phyloP scores from a whole-genome alignment of 768 basidiomycete genomes.

The Holtermanniella nyarrowii region DNA sequence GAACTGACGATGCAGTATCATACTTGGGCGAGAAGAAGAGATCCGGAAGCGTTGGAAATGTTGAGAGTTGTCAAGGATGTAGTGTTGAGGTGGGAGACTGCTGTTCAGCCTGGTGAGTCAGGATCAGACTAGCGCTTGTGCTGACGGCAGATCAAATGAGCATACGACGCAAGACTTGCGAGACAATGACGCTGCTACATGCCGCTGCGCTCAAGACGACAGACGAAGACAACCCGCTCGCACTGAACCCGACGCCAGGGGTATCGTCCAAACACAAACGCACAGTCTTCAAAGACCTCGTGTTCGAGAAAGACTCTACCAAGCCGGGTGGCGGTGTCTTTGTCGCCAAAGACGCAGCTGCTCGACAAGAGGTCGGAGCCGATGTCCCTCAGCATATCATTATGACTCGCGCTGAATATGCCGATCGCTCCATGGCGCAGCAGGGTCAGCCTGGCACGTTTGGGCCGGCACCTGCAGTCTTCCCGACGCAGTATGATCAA shows the following conservation, averaged over 20 bases:
- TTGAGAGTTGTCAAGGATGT: slow-evolving; percentile 73
- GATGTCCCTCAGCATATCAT: background rate
- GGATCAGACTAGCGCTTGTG: background rate
- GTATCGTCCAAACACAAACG: slow-evolving; percentile 36
- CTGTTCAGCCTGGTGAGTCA: slow-evolving; percentile 57
- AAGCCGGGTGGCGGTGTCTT: slow-evolving; percentile 82
- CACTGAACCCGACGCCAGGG: slow-evolving; percentile 70
- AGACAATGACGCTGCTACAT: slow-evolving; percentile 82
- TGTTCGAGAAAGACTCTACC: slow-evolving; percentile 68
- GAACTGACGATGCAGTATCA: slow-evolving; percentile 88
- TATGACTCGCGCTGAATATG: background rate
- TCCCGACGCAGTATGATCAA: background rate
- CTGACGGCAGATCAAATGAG: slow-evolving; percentile 64
- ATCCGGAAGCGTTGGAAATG: slow-evolving; percentile 60
- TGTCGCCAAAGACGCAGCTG: slow-evolving; percentile 47
- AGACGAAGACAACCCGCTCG: slow-evolving; percentile 49
- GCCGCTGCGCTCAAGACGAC: slow-evolving; percentile 79
- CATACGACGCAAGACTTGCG: slow-evolving; percentile 73
- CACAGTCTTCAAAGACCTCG: slow-evolving; percentile 42
- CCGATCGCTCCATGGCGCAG: background rate
- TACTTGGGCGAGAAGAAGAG: slow-evolving; percentile 77
- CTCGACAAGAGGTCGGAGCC: slow-evolving; percentile 6
- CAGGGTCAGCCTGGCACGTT: background rate
- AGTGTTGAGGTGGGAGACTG: slow-evolving; percentile 74
- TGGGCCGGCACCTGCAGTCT: background rate